A percentile compares a stretch with the other conserved stretches of the same genome.
Conservation (phyloP, 1,284 basidiomycete species). For the Sphagnurus paluster region DNA sequence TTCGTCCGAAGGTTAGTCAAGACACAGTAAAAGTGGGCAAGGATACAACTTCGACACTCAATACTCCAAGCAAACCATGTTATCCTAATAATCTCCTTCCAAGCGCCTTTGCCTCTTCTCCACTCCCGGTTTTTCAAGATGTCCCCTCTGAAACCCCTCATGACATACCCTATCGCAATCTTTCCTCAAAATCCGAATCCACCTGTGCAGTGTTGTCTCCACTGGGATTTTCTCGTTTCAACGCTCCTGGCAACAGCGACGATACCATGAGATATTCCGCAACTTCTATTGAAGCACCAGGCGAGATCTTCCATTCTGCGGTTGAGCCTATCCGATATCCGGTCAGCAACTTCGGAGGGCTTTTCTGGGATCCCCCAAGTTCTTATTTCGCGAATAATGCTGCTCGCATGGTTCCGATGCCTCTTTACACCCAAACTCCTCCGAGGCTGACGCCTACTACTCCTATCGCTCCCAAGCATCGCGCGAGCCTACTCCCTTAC, state of each 20-base stretch:
- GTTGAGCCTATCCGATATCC: not conserved
- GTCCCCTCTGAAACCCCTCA: too few relatives aligned
- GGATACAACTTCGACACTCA: not conserved
- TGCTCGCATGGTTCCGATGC: conserved; percentile 2
- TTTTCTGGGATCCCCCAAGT: conserved; percentile 3
- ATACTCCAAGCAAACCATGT: too few relatives aligned
- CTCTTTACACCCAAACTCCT: not conserved
- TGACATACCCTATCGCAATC: too few relatives aligned
- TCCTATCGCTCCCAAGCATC: not conserved
- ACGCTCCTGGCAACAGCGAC: too few relatives aligned
- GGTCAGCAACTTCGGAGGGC: not conserved
- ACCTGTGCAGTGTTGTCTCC: too few relatives aligned
- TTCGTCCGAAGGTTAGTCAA: not conserved
- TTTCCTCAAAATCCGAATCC: too few relatives aligned
- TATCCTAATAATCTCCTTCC: too few relatives aligned
- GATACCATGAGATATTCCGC: too few relatives aligned
- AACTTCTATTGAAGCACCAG: too few relatives aligned
- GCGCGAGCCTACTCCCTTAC: conserved; percentile 1
- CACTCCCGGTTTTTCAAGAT: too few relatives aligned
- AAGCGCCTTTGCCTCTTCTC: too few relatives aligned
- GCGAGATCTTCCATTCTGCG: not conserved
- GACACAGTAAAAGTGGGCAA: not conserved
- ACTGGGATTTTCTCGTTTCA: too few relatives aligned
- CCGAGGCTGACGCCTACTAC: not conserved
- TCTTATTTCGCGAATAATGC: not conserved